Base-by-base conservation (phyloP, 331 rosid species). In the Pyracantha coccinea region DNA sequence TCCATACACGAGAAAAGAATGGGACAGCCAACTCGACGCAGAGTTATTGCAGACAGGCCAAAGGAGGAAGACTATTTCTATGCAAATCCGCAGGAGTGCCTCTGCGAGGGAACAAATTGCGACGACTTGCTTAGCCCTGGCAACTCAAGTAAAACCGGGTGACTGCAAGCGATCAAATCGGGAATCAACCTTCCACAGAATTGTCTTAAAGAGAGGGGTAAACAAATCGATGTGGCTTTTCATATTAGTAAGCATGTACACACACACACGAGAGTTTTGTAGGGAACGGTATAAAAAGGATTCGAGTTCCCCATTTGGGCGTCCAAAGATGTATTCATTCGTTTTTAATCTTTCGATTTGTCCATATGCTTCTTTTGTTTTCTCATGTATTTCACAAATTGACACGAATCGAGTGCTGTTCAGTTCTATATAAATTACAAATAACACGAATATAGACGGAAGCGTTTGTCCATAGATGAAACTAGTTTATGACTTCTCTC, bases 61-160 rank as follows among this genome's bases (percentile, higher is more conserved):
- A 95, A 95, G 88, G 99, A 95, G 81, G 99, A 92, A 82, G 97
- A 95, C 68, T 95, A 95, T 79, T 95, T 95, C 79, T 95, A 90
- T 38, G 97, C 99, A 81, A 95, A 94, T 76, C 99, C 99, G 70
- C 85, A 92, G 2, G 99, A 94, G 80, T 94, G 99, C 77, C 85
- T 92, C 12, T 94, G 99, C 55, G 96, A 79, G 77, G 92, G 71
- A 79, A 65, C 87, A 33, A 74, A 80, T 72, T 90, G 97, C 54
- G 82, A 89, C 72, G 81, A 80, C 74, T 82, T 81, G 78, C 85
- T 77, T 59, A 81, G 81, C 75, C 79, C 81, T 63, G 82, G 29
- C 27, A 88, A 89, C 80, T 75, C 84, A 7, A 83, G 77, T 79
- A 69, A 71, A 71, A 65, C 33, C 28, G 61, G 65, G 72, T 86